Conservation (phyloP, 352 stramenopile species). For the Pythium folliculosum region DNA sequence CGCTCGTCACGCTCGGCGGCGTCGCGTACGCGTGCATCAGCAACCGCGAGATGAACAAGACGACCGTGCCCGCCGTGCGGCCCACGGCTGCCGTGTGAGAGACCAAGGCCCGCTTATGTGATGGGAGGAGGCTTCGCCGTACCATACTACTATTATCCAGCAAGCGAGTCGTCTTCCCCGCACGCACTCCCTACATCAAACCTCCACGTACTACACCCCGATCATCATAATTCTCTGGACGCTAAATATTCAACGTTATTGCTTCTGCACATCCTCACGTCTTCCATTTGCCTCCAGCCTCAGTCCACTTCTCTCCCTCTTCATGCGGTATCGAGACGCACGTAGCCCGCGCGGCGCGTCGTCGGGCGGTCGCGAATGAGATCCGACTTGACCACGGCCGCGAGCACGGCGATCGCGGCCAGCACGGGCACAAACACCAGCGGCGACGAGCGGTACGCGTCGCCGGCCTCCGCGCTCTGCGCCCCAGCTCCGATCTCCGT, state of each 20-base stretch:
- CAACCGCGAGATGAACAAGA: constrained; percentile 72
- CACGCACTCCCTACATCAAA: not conserved
- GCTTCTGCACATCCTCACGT: not conserved
- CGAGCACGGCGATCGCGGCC: constrained; percentile 51
- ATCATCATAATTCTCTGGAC: not conserved
- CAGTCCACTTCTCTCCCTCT: no score
- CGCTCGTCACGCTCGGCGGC: constrained; percentile 66
- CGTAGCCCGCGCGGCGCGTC: constrained; percentile 34
- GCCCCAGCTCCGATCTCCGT: no score
- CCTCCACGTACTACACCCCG: not conserved
- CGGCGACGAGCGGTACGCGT: constrained; percentile 49
- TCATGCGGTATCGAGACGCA: constrained; percentile 32
- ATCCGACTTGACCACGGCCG: constrained; percentile 55
- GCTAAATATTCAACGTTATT: not conserved
- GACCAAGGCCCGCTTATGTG: no score
- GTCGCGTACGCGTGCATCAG: constrained; percentile 78
- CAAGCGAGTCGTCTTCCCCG: not conserved
- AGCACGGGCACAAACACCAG: constrained; percentile 74
- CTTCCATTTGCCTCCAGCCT: no score
- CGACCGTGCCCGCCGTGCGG: constrained; percentile 32
- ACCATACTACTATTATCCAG: not conserved
- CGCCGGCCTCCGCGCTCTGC: no score
- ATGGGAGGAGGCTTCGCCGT: not conserved
- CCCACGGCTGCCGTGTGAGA: constrained; percentile 8
- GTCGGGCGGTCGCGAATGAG: constrained; percentile 51